Percentiles rank a stretch among this genome's conserved stretches.
phyloP scores from a whole-genome alignment of 2,329 filamentous ascomycete species.

The Domatiomyces globalis region DNA sequence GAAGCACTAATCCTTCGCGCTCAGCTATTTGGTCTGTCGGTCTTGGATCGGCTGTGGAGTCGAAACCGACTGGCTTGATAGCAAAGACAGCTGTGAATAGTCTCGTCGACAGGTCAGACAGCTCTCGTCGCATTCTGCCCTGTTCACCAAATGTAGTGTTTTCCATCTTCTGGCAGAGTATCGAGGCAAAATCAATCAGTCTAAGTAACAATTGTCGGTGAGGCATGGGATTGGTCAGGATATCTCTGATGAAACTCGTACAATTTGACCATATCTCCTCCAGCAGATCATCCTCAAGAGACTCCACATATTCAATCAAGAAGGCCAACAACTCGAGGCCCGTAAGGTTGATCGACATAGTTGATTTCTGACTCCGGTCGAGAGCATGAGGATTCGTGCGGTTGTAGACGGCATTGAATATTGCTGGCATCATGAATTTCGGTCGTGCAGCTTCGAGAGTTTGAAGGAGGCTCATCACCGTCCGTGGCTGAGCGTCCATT shows the following conservation, averaged over 20 bases:
- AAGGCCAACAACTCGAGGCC: slow-evolving; percentile 80
- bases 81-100: slow-evolving; percentile 90
- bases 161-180: slow-evolving; percentile 87
- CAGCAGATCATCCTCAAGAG: slow-evolving; percentile 90
- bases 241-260: slow-evolving; percentile 74
- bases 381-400: slow-evolving; percentile 73
- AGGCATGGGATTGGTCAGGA: slow-evolving; percentile 85
- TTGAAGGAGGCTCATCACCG: slow-evolving; percentile 70
- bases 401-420: slow-evolving; percentile 94
- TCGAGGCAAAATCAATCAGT: slow-evolving; percentile 74
- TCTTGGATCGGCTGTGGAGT: slow-evolving; percentile 13
- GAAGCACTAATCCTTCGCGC: slow-evolving; percentile 19
- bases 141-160: slow-evolving; percentile 97
- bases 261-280: slow-evolving; percentile 98
- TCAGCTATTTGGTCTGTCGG: slow-evolving; percentile 16
- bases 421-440: slow-evolving; percentile 78
- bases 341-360: slow-evolving; percentile 68
- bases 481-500: slow-evolving; percentile 33
- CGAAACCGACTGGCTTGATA: slow-evolving; percentile 66
- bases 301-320: slow-evolving; percentile 74
- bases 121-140: slow-evolving; percentile 74
- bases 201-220: slow-evolving; percentile 80
- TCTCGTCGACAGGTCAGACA: slow-evolving; percentile 77
- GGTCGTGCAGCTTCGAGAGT: slow-evolving; percentile 83
- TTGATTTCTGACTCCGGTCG: slow-evolving; percentile 69